A percentile compares a stretch with the other conserved stretches of the same genome.
Conservation (phyloP, 2,329 filamentous ascomycete genomes). For the Sarocladium kiliense region DNA sequence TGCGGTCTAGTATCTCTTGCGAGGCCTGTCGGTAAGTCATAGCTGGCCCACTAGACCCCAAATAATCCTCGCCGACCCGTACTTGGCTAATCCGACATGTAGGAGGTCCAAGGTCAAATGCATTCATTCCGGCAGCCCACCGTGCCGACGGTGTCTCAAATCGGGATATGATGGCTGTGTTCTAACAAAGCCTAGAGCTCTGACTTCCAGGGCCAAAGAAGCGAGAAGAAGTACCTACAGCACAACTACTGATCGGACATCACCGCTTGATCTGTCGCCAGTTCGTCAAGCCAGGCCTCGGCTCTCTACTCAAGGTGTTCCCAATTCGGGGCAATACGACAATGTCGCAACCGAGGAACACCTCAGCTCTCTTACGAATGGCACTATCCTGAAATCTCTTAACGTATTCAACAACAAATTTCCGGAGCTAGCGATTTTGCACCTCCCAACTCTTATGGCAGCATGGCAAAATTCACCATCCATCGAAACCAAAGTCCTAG, state of each 20-base stretch:
- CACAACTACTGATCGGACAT: neutral
- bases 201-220: conserved; percentile 9
- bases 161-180: conserved; percentile 20
- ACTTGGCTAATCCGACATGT: neutral
- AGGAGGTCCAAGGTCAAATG: conserved; percentile 31
- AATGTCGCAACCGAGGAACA: conserved; percentile 14
- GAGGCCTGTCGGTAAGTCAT: conserved; percentile 25
- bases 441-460: conserved; percentile 24
- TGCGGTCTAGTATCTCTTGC: conserved; percentile 30
- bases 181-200: conserved; percentile 18
- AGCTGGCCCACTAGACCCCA: neutral
- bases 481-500: conserved; percentile 22
- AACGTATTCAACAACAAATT: conserved; percentile 29
- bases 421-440: conserved; percentile 27
- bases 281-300: neutral
- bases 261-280: neutral
- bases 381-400: conserved; percentile 24
- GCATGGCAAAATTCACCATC: conserved; percentile 12
- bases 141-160: conserved; percentile 25
- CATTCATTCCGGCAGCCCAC: conserved; percentile 23
- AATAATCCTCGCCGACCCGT: neutral
- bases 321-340: neutral
- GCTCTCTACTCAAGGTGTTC: conserved; percentile 5
- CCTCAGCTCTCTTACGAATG: conserved; percentile 18
- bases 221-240: neutral